A percentile compares a stretch with the other conserved stretches of the same genome.
Evolutionary conservation across 2,329 filamentous ascomycete genomes (phyloP).

Genomic region (Pseudofabraea citricarpa): DNA sequence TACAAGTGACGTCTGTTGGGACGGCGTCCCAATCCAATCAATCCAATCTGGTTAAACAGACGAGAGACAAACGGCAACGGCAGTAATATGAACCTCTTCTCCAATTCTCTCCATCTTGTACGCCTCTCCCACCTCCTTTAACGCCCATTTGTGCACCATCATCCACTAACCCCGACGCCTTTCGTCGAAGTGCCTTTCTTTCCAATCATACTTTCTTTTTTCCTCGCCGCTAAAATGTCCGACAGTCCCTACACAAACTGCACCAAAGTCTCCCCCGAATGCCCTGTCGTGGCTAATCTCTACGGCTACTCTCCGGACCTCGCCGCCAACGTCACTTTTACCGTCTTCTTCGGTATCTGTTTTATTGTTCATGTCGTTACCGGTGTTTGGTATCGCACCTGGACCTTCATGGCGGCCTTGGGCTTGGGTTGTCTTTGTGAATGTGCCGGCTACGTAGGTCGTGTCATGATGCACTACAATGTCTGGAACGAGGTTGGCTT

Average conservation of each 20-base stretch:
- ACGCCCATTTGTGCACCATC: no score
- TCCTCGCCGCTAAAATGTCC: no score
- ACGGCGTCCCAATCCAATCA: no score
- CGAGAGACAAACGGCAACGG: no score
- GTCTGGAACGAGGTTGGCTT: slow-evolving; percentile 48
- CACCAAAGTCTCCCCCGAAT: slow-evolving; percentile 35
- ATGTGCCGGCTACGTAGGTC: slow-evolving; percentile 48
- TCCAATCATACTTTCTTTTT: no score
- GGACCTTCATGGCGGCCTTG: slow-evolving; percentile 44
- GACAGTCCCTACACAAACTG: slow-evolving; percentile 21
- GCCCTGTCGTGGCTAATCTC: slow-evolving; percentile 46
- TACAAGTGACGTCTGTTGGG: no score
- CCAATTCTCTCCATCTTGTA: no score
- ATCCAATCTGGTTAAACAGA: no score
- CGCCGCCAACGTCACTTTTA: slow-evolving; percentile 49
- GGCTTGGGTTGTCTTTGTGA: slow-evolving; percentile 46
- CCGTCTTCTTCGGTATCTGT: slow-evolving; percentile 40
- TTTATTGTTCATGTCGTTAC: slow-evolving; percentile 32
- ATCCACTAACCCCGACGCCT: no score
- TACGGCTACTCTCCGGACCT: slow-evolving; percentile 50
- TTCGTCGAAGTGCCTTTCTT: no score
- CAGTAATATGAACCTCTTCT: no score
- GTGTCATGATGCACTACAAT: slow-evolving; percentile 45
- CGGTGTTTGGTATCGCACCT: slow-evolving; percentile 46
- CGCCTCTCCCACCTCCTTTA: no score